Evolutionary conservation across 768 basidiomycete genomes (phyloP).

Genomic region (Amylocystis lapponica): DNA sequence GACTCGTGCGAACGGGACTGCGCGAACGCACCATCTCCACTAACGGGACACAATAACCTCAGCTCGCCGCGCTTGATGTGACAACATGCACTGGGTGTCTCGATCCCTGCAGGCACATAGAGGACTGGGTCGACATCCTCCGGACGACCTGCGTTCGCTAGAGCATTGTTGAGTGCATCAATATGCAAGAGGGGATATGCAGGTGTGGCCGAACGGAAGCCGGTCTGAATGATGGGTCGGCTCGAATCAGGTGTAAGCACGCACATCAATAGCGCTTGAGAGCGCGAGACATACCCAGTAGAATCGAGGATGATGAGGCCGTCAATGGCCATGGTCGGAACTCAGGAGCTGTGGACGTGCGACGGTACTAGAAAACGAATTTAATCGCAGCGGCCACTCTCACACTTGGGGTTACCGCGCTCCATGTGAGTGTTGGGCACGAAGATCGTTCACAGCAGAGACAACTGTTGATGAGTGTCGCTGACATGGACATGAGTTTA

Average conservation of each 20-base stretch:
- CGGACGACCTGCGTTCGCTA: constrained; percentile 47
- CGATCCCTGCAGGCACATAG: constrained; percentile 49
- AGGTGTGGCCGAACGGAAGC: constrained; percentile 71
- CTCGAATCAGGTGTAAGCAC: constrained; percentile 8
- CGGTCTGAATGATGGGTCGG: constrained; percentile 80
- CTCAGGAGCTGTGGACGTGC: too few species aligned
- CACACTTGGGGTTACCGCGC: too few species aligned
- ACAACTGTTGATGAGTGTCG: too few species aligned
- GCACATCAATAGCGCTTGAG: background rate
- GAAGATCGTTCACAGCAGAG: too few species aligned
- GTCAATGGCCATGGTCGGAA: constrained; percentile 74
- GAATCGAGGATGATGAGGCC: constrained; percentile 76
- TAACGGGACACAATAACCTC: constrained; percentile 73
- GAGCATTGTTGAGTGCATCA: constrained; percentile 74
- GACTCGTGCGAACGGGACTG: background rate
- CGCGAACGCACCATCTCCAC: constrained; percentile 71
- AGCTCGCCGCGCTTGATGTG: constrained; percentile 75
- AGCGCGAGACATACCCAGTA: constrained; percentile 48
- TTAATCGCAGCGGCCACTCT: too few species aligned
- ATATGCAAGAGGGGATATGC: constrained; percentile 83
- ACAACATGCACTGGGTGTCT: constrained; percentile 69
- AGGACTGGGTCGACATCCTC: constrained; percentile 70
- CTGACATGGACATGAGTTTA: too few species aligned
- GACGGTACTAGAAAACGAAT: too few species aligned
- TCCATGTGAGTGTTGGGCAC: too few species aligned